Conservation (phyloP, 2,329 filamentous ascomycete species). For the Macrophomina tecta region DNA sequence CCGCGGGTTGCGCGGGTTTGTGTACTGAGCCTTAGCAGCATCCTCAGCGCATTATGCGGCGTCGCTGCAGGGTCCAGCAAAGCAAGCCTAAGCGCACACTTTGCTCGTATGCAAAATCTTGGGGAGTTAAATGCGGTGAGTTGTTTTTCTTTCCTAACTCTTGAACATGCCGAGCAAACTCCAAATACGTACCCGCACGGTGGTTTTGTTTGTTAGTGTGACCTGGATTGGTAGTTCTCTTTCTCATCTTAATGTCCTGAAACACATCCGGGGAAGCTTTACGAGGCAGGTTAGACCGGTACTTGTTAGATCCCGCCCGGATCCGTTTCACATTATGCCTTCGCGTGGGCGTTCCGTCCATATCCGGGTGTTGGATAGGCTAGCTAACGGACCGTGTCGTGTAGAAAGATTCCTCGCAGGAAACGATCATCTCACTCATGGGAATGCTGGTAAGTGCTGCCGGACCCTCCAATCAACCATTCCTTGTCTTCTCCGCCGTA, state of each 20-base stretch:
- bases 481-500: constrained; percentile 3
- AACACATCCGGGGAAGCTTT: constrained; percentile 30
- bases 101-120: constrained; percentile 84
- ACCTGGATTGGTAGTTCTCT: constrained; percentile 19
- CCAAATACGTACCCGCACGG: constrained; percentile 13
- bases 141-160: constrained; percentile 30
- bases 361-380: constrained; percentile 6
- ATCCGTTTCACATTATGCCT: constrained; percentile 15
- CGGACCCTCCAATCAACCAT: neutral
- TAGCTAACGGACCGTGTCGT: constrained; percentile 10
- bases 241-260: constrained; percentile 17
- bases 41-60: constrained; percentile 76
- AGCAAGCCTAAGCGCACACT: constrained; percentile 88
- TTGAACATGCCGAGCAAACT: constrained; percentile 40
- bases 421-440: constrained; percentile 87
- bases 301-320: constrained; percentile 16
- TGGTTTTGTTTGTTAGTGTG: neutral
- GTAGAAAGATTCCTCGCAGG: constrained; percentile 87
- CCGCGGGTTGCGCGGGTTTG: constrained; percentile 63
- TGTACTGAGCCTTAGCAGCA: constrained; percentile 65
- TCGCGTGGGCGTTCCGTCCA: constrained; percentile 8
- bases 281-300: constrained; percentile 9
- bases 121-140: constrained; percentile 86
- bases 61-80: constrained; percentile 91
- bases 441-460: constrained; percentile 72